A percentile compares a stretch with the other conserved stretches of the same genome.
phyloP scores from a whole-genome alignment of 1,284 basidiomycete species.

The Ustilago crameri region DNA sequence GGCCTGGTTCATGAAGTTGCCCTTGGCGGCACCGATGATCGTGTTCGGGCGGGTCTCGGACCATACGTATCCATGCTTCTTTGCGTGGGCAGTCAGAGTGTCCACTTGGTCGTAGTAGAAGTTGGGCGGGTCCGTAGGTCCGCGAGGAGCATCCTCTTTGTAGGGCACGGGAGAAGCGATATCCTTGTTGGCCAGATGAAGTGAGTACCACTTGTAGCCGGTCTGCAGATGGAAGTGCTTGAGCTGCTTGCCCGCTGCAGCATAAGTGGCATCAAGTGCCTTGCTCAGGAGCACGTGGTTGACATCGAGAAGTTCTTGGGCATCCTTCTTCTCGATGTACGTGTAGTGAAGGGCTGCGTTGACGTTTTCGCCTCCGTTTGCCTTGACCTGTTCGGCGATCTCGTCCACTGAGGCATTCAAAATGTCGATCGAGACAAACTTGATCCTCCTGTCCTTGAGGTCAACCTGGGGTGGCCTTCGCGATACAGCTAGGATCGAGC shows the following conservation, averaged over 20 bases:
- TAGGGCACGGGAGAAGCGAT: slow-evolving; percentile 40
- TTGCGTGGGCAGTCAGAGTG: slow-evolving; percentile 36
- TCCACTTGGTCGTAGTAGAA: slow-evolving; percentile 49
- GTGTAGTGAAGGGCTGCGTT: slow-evolving; percentile 45
- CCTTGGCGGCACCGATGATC: slow-evolving; percentile 49
- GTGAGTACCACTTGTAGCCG: slow-evolving; percentile 51
- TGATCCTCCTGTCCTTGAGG: slow-evolving; percentile 40
- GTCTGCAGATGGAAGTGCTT: slow-evolving; percentile 48
- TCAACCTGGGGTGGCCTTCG: slow-evolving; percentile 36
- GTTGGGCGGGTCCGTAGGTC: slow-evolving; percentile 38
- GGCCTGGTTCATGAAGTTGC: slow-evolving; percentile 50
- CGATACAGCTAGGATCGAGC: slow-evolving; percentile 33
- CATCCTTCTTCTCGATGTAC: slow-evolving; percentile 47
- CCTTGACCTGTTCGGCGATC: slow-evolving; percentile 29
- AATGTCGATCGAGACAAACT: slow-evolving; percentile 46
- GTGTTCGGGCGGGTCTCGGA: slow-evolving; percentile 47
- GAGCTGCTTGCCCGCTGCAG: slow-evolving; percentile 28
- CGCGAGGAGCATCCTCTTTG: slow-evolving; percentile 33
- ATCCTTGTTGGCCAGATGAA: slow-evolving; percentile 44
- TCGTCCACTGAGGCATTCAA: slow-evolving; percentile 31
- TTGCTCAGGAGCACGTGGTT: slow-evolving; percentile 41
- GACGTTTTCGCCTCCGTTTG: slow-evolving; percentile 30
- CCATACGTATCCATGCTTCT: slow-evolving; percentile 45
- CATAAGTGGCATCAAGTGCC: slow-evolving; percentile 37
- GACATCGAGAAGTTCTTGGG: slow-evolving; percentile 36